Conservation (phyloP, 176 grass and related monocot genomes). For the Pontederia crassipes region DNA sequence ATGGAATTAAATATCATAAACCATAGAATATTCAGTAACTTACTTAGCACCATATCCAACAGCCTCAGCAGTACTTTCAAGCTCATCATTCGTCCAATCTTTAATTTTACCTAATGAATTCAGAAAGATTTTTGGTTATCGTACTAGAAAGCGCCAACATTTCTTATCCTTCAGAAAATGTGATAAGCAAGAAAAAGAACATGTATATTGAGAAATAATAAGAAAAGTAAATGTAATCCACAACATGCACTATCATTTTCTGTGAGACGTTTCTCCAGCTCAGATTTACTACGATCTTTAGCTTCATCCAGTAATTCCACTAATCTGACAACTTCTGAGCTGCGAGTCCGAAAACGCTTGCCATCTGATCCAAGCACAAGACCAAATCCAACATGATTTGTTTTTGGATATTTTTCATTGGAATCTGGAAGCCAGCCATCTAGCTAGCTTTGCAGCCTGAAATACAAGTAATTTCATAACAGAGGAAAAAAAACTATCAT, state of each 20-base stretch:
- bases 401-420: slow-evolving; percentile 62
- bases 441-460: slow-evolving; percentile 78
- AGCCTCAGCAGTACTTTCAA: slow-evolving; percentile 80
- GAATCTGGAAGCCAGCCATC: slow-evolving; percentile 57
- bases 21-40: slow-evolving; percentile 5
- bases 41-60: slow-evolving; percentile 98
- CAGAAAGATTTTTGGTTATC: not conserved
- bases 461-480: not conserved
- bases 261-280: slow-evolving; percentile 53
- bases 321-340: slow-evolving; percentile 72
- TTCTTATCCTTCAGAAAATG: not conserved
- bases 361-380: slow-evolving; percentile 94
- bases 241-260: slow-evolving; percentile 44
- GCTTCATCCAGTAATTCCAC: slow-evolving; percentile 90
- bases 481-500: not conserved
- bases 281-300: slow-evolving; percentile 67
- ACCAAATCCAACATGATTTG: slow-evolving; percentile 81
- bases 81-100: slow-evolving; percentile 54
- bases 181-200: too few species aligned
- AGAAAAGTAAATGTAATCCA: not conserved
- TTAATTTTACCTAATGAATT: slow-evolving; percentile 1
- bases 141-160: not conserved
- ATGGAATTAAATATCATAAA: too few species aligned
- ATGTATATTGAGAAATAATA: not conserved
- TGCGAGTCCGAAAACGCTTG: slow-evolving; percentile 80